phyloP scores from a whole-genome alignment of 352 stramenopile species.

The Salisapilia sapeloensis region DNA sequence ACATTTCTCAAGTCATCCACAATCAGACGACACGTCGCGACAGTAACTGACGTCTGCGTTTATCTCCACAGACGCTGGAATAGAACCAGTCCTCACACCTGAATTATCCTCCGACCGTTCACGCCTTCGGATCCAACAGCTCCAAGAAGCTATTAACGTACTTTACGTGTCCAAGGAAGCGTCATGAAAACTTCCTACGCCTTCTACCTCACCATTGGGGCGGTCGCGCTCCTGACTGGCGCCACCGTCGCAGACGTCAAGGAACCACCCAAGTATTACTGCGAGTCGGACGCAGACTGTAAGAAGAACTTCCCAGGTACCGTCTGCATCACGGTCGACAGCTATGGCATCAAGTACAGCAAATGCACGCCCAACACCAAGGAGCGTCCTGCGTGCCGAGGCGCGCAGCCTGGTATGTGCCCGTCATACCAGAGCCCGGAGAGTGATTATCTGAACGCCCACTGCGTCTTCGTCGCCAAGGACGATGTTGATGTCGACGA shows the following conservation, averaged over 20 bases:
- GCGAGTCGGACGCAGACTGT: constrained; percentile 55
- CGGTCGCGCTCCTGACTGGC: constrained; percentile 2
- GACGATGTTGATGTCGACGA: constrained; percentile 12
- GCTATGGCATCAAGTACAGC: constrained; percentile 42
- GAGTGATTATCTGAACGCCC: constrained; percentile 56
- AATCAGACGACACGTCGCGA: too few relatives aligned
- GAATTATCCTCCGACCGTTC: too few relatives aligned
- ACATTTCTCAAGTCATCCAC: too few relatives aligned
- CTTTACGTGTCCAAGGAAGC: too few relatives aligned
- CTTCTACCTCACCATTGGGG: too few relatives aligned
- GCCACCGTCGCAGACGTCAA: constrained; percentile 7
- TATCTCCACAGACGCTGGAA: too few relatives aligned
- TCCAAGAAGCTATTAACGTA: too few relatives aligned
- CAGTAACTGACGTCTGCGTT: too few relatives aligned
- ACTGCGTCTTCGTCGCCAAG: constrained; percentile 70
- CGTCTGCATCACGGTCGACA: constrained; percentile 62
- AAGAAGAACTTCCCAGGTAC: constrained; percentile 41
- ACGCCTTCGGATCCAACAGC: too few relatives aligned
- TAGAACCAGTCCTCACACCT: too few relatives aligned
- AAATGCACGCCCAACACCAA: constrained; percentile 77
- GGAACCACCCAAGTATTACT: constrained; percentile 24
- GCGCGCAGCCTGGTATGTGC: constrained; percentile 46
- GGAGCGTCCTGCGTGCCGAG: constrained; percentile 51
- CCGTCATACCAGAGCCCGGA: constrained; percentile 63
- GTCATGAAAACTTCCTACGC: too few relatives aligned